Conservation (phyloP, 768 basidiomycete species). For the Boletellus emodensis region DNA sequence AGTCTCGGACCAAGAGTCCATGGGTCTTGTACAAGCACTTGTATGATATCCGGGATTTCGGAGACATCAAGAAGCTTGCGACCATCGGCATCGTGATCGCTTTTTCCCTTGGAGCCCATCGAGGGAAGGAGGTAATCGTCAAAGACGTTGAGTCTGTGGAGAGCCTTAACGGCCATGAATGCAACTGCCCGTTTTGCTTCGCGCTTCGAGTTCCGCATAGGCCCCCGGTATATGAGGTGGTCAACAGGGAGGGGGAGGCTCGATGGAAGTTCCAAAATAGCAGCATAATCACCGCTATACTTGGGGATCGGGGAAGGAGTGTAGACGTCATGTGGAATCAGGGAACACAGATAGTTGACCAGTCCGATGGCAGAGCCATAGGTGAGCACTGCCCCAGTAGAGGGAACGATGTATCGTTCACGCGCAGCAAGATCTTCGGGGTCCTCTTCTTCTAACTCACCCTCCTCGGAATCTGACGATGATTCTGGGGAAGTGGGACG, state of each 20-base stretch:
- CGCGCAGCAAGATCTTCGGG: conserved; percentile 57
- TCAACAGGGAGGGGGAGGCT: conserved; percentile 56
- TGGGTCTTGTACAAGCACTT: conserved; percentile 60
- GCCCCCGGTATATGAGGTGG: conserved; percentile 56
- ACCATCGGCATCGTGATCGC: conserved; percentile 53
- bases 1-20: conserved; percentile 55
- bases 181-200: conserved; percentile 83
- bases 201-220: conserved; percentile 60
- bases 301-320: conserved; percentile 57
- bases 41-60: conserved; percentile 50
- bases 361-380: conserved; percentile 72
- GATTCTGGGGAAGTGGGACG: conserved; percentile 26
- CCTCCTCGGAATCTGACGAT: conserved; percentile 27
- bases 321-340: conserved; percentile 70
- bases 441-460: conserved; percentile 43
- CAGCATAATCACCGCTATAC: conserved; percentile 57
- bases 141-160: conserved; percentile 70
- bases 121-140: conserved; percentile 79
- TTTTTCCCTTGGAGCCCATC: conserved; percentile 46
- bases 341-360: conserved; percentile 70
- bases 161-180: conserved; percentile 67
- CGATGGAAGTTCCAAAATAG: conserved; percentile 61
- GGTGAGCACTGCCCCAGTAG: conserved; percentile 74
- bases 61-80: conserved; percentile 39
- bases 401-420: conserved; percentile 69